These are phyloP conservation scores for Botrytis aclada DNA, from an alignment of 2,329 filamentous ascomycete genomes.

Conservation along the genomic window DNA sequence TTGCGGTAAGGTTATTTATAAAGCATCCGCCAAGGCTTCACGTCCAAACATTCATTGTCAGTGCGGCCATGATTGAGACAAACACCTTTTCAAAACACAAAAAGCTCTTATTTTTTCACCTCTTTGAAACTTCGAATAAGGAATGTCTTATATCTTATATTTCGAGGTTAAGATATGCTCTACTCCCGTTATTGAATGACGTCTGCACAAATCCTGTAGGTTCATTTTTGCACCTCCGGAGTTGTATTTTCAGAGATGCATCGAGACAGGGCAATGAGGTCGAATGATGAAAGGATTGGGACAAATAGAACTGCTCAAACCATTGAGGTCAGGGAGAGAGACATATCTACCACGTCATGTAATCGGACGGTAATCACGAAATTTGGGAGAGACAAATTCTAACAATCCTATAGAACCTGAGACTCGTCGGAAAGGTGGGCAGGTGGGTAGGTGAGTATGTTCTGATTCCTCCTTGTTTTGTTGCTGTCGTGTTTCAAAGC, in stretches of 20 bases:
- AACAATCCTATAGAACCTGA: neutral
- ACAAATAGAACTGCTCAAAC: neutral
- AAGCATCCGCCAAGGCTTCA: neutral
- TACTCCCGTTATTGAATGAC: too few species aligned
- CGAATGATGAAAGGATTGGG: neutral
- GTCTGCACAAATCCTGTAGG: neutral
- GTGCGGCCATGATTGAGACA: neutral
- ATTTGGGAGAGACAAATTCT: neutral
- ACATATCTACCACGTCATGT: neutral
- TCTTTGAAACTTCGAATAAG: neutral
- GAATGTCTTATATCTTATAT: neutral
- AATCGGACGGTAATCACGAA: too few species aligned
- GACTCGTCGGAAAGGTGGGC: neutral
- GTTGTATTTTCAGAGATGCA: neutral
- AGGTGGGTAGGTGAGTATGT: neutral
- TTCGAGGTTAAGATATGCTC: neutral
- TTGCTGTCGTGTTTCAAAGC: neutral
- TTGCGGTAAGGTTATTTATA: neutral
- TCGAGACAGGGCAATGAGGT: neutral
- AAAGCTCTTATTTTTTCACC: neutral
- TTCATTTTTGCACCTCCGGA: too few species aligned
- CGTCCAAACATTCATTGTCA: slow-evolving; percentile 4
- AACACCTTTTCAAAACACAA: neutral
- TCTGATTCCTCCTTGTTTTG: neutral
- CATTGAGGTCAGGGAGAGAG: neutral